Evolutionary conservation across 345 rosid genomes (phyloP).

Genomic region (Eucalyptus coolabah): DNA sequence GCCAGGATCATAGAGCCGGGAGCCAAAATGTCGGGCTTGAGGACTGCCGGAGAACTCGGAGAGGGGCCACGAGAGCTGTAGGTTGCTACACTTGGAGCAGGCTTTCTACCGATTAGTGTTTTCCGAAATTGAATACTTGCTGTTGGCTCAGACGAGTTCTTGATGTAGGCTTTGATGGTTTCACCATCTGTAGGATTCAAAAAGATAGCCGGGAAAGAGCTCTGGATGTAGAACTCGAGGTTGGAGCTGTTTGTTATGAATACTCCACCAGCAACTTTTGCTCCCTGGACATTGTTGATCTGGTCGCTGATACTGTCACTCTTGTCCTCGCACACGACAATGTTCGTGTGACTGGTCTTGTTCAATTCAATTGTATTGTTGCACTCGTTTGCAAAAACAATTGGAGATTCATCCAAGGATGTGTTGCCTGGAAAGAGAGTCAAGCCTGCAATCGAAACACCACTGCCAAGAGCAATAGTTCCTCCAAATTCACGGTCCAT

Average conservation of each 20-base stretch:
- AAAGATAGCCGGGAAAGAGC: constrained; percentile 18
- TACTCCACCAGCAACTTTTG: constrained; percentile 14
- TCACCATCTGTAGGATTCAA: constrained; percentile 8
- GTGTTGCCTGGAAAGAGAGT: constrained; percentile 12
- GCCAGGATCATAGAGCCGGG: constrained; percentile 38
- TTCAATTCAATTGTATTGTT: constrained; percentile 1
- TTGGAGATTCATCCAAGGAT: constrained; percentile 1
- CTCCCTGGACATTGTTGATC: not conserved
- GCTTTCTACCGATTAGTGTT: constrained; percentile 11
- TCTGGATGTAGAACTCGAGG: not conserved
- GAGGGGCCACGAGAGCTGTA: constrained; percentile 63
- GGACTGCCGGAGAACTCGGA: constrained; percentile 22
- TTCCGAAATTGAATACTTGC: constrained; percentile 21
- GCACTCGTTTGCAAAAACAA: constrained; percentile 27
- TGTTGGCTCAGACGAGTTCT: constrained; percentile 2
- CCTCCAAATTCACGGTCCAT: constrained; percentile 21
- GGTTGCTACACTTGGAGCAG: constrained; percentile 27
- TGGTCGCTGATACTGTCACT: constrained; percentile 6
- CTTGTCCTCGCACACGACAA: constrained; percentile 36
- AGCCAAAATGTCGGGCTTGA: constrained; percentile 49
- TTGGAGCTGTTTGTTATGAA: constrained; percentile 24
- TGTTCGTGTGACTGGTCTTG: not conserved
- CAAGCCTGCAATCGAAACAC: not conserved
- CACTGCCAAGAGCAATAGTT: constrained; percentile 8
- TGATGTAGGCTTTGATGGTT: constrained; percentile 20